Evolutionary conservation across 495 filamentous ascomycete species (phyloP), one percentile per base, ranked within the genome.

Genomic region (Tirmania nivea): DNA sequence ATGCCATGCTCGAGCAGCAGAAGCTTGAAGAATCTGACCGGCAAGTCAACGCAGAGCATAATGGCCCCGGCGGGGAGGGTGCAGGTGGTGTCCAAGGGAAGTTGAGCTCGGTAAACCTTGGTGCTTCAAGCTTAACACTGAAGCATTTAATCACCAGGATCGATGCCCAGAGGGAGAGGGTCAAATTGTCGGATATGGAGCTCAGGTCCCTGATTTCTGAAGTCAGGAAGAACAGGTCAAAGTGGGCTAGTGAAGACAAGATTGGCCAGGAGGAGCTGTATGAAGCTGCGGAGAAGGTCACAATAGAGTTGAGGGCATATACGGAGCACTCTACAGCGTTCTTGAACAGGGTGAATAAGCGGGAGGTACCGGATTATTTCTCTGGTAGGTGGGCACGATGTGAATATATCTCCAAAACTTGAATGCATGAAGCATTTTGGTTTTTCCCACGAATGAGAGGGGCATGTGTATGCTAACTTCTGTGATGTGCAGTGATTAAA

Each of bases 181-280:
- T 99, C 17, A 73, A 76, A 55, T 86, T 92, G 10, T 92, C 86
- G 3, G 92, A 99, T 67, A 80, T 85, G 10, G 89, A 99, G 60
- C 74, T 99, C 45, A 77, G 92, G 52, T 83, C 76, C 49, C 69
- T 99, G 55, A 89, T 99, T 76, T 92, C 86, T 60, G 92, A 99
- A 63, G 90, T 96, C 10, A 78, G 90, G 52, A 96, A 96, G 63
- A 94, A 94, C 62, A 73, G 90, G 58, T 94, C 89, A 66, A 99
- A 99, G 67, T 99, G 90, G 90, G 90, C 90, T 17, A 95, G 79
- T 66, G 90, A 95, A 66, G 90, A 99, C 53, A 88, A 89, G 58
- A 79, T 99, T 52, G 85, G 86, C 54, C 90, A 99, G 68, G 90
- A 96, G 61, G 90, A 99, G 68, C 76, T 99, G 3, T 99, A 99